Base-by-base conservation (phyloP, 2,329 filamentous ascomycete species). In the Albophoma yamanashiensis region DNA sequence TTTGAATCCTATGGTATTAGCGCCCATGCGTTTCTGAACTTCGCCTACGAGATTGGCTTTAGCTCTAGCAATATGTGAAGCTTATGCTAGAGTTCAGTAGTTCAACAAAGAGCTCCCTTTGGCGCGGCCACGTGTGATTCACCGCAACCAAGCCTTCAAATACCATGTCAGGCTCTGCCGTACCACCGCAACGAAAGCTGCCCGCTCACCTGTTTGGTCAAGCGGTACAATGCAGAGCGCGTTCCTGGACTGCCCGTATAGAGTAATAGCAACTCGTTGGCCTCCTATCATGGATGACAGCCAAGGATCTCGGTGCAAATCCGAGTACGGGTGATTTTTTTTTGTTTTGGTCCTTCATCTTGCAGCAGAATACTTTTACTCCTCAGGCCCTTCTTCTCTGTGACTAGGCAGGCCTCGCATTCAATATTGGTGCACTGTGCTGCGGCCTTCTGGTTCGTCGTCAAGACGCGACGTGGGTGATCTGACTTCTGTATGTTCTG, bases 251-350 rank as follows among this genome's bases (percentile, higher is more conserved):
- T 62, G 61, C 68, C 69, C 69, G 69, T 69, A 71, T 70, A 70
- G 56, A 57, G 69, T 70, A 70, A 70, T 69, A 71, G 70, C 59
- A 71, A 70, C 69, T 71, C 69, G 69, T 71, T 71, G 68, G 70
- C 67, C 70, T 72, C 70, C 69, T 72, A 70, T 67, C 62, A 62
- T 69, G 69, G 65, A 66, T 58, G 66, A 62, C 45, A 73, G 70
- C 68, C 70, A 72, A 71, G 68, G 69, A 72, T 71, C 70, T 64
- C 63, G 70, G 70, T 73, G 68, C 70, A 73, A 72, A 71, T 71
- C 69, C 70, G 70, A 65, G 68, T 70, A 64, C 70, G 68, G 69
- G 68, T 69, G 63, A 39, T 61, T 65, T 65, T 55, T 42, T 56
- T 61, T 65, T 65, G 50, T 42, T 56, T 47, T 22, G 6, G 27